Percentiles rank a stretch among this genome's conserved stretches.
These are phyloP conservation scores for Erodium texanum DNA, from an alignment of 441 rosid genomes.

Conservation along the genomic window DNA sequence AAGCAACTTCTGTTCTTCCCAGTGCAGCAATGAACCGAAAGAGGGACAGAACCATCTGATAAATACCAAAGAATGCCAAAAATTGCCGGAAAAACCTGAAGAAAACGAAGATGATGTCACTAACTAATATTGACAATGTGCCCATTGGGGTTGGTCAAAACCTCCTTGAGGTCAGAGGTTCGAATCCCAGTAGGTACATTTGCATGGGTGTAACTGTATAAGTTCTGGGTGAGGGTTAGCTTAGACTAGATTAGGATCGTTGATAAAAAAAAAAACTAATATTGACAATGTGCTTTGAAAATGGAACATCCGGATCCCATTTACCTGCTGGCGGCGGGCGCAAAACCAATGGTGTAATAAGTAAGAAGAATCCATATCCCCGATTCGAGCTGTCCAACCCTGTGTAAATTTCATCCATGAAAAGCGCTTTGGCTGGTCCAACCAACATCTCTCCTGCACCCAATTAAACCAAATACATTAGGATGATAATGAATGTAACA, in stretches of 20 bases:
- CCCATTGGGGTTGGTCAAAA: too few relatives aligned
- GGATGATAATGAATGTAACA: neutral
- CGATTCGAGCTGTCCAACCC: slow-evolving; percentile 94
- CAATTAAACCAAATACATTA: neutral
- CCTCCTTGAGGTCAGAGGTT: too few relatives aligned
- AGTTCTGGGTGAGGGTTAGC: too few relatives aligned
- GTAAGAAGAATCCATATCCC: slow-evolving; percentile 59
- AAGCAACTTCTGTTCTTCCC: slow-evolving; percentile 68
- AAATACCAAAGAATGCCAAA: slow-evolving; percentile 54
- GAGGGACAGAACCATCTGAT: slow-evolving; percentile 84
- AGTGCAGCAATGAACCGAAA: slow-evolving; percentile 79
- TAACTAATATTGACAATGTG: neutral
- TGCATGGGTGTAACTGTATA: too few relatives aligned
- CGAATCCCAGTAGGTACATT: too few relatives aligned
- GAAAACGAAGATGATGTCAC: neutral
- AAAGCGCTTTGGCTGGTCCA: slow-evolving; percentile 79
- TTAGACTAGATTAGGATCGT: too few relatives aligned
- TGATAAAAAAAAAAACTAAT: too few relatives aligned
- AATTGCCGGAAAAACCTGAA: slow-evolving; percentile 73
- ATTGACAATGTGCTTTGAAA: neutral
- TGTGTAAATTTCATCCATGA: slow-evolving; percentile 97
- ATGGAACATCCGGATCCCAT: neutral
- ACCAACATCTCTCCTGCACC: slow-evolving; percentile 83
- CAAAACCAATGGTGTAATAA: slow-evolving; percentile 64
- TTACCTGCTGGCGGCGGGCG: slow-evolving; percentile 51